A percentile compares a stretch with the other conserved stretches of the same genome.
These are phyloP conservation scores for Naematelia aurantialba DNA, from an alignment of 768 basidiomycete species.

Conservation along the genomic window DNA sequence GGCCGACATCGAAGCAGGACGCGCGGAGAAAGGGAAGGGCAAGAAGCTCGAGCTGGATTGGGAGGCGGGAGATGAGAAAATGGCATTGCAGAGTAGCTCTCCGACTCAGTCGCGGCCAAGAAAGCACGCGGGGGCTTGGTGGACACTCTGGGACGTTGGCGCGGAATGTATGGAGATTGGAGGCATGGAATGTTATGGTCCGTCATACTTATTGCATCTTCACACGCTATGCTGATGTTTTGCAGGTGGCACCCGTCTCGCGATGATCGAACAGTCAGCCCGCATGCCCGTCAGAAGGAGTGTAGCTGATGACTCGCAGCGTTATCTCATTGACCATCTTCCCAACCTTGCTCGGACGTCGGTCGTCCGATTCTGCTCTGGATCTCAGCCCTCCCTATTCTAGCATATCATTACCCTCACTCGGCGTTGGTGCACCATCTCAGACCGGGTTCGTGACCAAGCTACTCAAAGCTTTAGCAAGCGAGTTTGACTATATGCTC, in stretches of 20 bases:
- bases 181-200: conserved; percentile 43
- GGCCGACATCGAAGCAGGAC: not conserved
- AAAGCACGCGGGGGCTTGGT: conserved; percentile 20
- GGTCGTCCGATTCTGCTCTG: not conserved
- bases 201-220: not conserved
- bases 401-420: conserved; percentile 3
- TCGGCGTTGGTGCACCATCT: not conserved
- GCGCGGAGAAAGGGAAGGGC: conserved; percentile 8
- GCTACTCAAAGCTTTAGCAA: conserved; percentile 4
- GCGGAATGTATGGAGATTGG: conserved; percentile 40
- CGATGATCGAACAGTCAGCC: conserved; percentile 41
- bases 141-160: conserved; percentile 36
- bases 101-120: not conserved
- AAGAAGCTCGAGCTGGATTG: conserved; percentile 12
- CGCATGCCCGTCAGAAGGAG: not conserved
- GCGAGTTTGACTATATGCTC: conserved; percentile 25
- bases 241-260: conserved; percentile 33
- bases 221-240: not conserved
- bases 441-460: not conserved
- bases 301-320: conserved; percentile 11
- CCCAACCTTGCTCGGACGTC: conserved; percentile 14
- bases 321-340: conserved; percentile 23
- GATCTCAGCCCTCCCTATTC: not conserved
- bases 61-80: conserved; percentile 7
- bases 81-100: conserved; percentile 14